These are phyloP conservation scores for Trichocladium antarcticum DNA, from an alignment of 495 filamentous ascomycete genomes.

Conservation along the genomic window DNA sequence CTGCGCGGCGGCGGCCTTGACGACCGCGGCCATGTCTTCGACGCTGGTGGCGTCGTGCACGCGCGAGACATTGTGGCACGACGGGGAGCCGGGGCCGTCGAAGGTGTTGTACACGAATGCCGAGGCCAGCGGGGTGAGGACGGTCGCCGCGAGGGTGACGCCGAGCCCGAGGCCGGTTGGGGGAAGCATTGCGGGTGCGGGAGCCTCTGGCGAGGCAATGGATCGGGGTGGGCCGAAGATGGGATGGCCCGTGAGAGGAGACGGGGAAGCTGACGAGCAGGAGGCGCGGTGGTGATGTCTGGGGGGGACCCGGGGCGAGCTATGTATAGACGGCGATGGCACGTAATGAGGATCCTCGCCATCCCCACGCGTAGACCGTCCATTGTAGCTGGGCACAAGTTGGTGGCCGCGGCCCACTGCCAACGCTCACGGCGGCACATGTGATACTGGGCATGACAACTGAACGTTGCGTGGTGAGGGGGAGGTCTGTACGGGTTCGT, in stretches of 20 bases:
- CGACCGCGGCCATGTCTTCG: constrained; percentile 32
- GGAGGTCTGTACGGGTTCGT: not conserved
- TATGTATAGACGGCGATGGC: no score
- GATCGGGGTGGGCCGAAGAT: no score
- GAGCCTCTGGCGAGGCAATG: no score
- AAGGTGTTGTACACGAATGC: constrained; percentile 39
- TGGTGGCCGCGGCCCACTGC: not conserved
- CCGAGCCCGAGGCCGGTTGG: not conserved
- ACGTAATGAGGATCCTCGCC: no score
- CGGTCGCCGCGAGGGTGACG: constrained; percentile 1
- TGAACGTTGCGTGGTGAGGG: not conserved
- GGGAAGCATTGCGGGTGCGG: not conserved
- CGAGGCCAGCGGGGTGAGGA: constrained; percentile 10
- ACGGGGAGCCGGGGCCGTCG: constrained; percentile 38
- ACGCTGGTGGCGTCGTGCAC: constrained; percentile 35
- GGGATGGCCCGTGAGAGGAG: not conserved
- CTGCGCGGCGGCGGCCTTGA: constrained; percentile 28
- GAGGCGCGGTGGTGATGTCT: no score
- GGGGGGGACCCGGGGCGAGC: no score
- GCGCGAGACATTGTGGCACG: constrained; percentile 34
- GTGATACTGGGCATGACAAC: not conserved
- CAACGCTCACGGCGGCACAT: not conserved
- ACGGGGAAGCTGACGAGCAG: no score
- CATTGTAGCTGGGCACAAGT: no score
- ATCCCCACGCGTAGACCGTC: no score